Evolutionary conservation across 495 filamentous ascomycete species (phyloP).

Genomic region (Tricharina praecox): DNA sequence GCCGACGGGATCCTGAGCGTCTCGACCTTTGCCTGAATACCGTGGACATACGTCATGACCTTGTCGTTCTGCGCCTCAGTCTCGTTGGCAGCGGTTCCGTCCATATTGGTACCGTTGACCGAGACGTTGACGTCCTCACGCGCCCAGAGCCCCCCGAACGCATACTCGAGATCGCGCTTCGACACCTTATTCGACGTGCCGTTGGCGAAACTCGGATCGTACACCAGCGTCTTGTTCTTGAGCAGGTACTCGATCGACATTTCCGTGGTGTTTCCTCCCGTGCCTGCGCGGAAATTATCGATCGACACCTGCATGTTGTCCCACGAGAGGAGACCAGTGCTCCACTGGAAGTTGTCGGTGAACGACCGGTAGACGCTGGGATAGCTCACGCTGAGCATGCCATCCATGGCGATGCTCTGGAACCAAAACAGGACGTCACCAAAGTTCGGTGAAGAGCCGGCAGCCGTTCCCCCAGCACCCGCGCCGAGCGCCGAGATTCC

Average conservation of each 20-base stretch:
- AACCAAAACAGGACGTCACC: conserved; percentile 77
- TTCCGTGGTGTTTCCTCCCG: conserved; percentile 71
- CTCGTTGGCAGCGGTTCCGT: not conserved
- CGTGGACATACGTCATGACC: conserved; percentile 38
- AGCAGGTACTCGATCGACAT: conserved; percentile 59
- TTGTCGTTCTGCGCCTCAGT: conserved; percentile 25
- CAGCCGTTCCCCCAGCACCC: conserved; percentile 32
- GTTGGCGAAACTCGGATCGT: conserved; percentile 31
- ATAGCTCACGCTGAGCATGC: conserved; percentile 82
- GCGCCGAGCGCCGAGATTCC: conserved; percentile 54
- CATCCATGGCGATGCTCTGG: conserved; percentile 83
- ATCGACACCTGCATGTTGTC: conserved; percentile 61
- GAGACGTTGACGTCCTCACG: not conserved
- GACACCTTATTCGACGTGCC: conserved; percentile 15
- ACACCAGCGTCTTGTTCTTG: conserved; percentile 51
- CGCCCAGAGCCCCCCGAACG: not conserved
- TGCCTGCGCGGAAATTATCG: conserved; percentile 61
- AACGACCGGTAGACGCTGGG: conserved; percentile 77
- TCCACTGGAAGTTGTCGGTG: conserved; percentile 84
- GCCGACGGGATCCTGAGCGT: conserved; percentile 66
- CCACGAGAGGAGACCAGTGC: conserved; percentile 73
- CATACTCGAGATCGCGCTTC: too few species aligned
- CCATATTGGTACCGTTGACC: not conserved
- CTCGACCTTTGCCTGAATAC: conserved; percentile 60
- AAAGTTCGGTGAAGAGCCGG: conserved; percentile 57